phyloP scores from a whole-genome alignment of 768 basidiomycete species.

The Pleurotus ostreatus region DNA sequence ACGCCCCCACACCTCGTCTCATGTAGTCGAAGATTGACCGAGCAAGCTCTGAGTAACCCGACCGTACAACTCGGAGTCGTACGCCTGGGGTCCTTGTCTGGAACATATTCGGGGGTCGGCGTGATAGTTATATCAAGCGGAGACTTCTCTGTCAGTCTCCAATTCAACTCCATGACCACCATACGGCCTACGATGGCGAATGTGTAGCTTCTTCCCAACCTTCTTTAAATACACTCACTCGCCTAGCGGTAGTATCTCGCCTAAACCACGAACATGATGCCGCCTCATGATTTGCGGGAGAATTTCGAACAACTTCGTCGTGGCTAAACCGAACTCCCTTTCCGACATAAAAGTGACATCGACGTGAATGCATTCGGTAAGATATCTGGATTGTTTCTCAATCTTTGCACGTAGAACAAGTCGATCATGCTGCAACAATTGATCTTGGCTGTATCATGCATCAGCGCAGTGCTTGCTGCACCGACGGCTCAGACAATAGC shows the following conservation, averaged over 20 bases:
- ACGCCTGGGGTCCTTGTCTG: too few species aligned
- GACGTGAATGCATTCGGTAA: not conserved
- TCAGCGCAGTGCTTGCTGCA: conserved; percentile 7
- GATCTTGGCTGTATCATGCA: not conserved
- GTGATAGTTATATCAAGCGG: too few species aligned
- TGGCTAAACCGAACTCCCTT: not conserved
- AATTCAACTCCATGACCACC: too few species aligned
- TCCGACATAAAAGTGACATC: not conserved
- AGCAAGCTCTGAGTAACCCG: too few species aligned
- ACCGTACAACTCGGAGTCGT: too few species aligned
- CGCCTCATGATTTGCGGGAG: not conserved
- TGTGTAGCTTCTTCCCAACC: too few species aligned
- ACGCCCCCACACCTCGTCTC: too few species aligned
- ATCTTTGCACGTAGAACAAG: not conserved
- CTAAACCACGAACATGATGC: not conserved
- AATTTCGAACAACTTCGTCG: not conserved
- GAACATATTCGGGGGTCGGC: too few species aligned
- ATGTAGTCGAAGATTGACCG: too few species aligned
- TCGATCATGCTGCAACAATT: not conserved
- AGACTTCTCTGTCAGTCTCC: too few species aligned
- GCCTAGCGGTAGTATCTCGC: conserved; percentile 2
- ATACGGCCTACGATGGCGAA: too few species aligned
- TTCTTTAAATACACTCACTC: too few species aligned
- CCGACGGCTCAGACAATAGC: conserved; percentile 35
- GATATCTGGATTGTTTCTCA: not conserved